Conservation (phyloP, 148 eudicot species). For the Camellia granthamiana region DNA sequence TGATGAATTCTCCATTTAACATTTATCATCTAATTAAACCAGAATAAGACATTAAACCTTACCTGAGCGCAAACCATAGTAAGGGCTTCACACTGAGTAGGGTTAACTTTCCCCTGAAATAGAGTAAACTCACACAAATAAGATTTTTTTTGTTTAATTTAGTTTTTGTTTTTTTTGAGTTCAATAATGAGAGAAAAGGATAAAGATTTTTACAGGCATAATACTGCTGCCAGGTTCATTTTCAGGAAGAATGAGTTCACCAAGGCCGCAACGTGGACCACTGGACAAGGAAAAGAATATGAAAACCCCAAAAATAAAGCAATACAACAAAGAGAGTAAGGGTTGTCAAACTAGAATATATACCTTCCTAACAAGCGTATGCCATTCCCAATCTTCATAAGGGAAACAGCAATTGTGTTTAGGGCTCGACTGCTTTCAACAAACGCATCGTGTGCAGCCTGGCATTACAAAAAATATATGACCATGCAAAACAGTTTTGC, state of each 20-base stretch:
- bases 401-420: constrained; percentile 83
- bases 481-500: not conserved
- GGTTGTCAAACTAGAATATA: constrained; percentile 7
- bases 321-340: constrained; percentile 6
- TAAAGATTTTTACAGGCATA: constrained; percentile 73
- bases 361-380: constrained; percentile 96
- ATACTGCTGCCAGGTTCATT: constrained; percentile 99
- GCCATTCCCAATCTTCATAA: constrained; percentile 96
- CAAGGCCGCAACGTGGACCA: constrained; percentile 99
- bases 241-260: constrained; percentile 96
- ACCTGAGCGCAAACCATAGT: constrained; percentile 99
- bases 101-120: constrained; percentile 89
- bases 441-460: constrained; percentile 99
- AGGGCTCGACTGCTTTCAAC: constrained; percentile 91
- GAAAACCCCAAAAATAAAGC: constrained; percentile 12
- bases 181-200: not conserved
- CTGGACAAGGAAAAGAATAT: constrained; percentile 35
- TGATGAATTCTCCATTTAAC: not conserved
- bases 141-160: not conserved
- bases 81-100: constrained; percentile 98
- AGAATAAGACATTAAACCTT: constrained; percentile 14
- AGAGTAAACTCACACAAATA: constrained; percentile 1
- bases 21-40: not conserved
- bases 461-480: constrained; percentile 12
- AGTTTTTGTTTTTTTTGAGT: no score